Base-by-base conservation (phyloP, 1,284 basidiomycete genomes). In the Xanthoconium separans region DNA sequence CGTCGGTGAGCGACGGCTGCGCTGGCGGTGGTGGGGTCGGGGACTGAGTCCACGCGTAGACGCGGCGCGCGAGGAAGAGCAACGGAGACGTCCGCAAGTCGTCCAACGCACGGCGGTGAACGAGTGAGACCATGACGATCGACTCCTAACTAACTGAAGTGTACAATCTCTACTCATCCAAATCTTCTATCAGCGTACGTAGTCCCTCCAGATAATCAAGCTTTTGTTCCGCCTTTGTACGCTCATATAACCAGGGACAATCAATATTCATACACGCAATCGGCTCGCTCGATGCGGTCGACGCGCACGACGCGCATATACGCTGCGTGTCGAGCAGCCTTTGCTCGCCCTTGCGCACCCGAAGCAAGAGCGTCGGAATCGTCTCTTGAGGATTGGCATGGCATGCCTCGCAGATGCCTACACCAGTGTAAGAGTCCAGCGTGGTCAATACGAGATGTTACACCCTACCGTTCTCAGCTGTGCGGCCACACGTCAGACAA, bases 191-290 rank as follows among this genome's bases (percentile, higher is more conserved):
- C 24, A 77, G 44, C 45, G 66, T 69, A n/a, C 65, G 59, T 29
- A 78, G 52, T 16, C 65, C 66, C 31, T 69, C 65, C 31, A 82
- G 59, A 39, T 75, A 73, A 44, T 82, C 83, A 18, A 77, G 70
- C 60, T 84, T 84, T 53, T 78, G 74, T 60, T 86, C 82, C 3
- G 83, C 79, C 62, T 83, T 85, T 57, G 81, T 82, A 20, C 92
- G 78, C 33, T 85, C 82, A 62, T 85, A 97, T 33, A 93, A 69
- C 81, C 91, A 87, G 0, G 87, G 80, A 65, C 94, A 97, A 65
- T 96, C 93, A 49, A 91, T 74, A 6, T 90, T 93, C 63, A 89
- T 83, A 70, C 94, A 97, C 43, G 79, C 70, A 48, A 88, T 80
- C 1, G 79, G 76, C 53, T 94, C 92, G 5, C 70, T 73, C 3